Evolutionary conservation across 225 moss, liverwort and hornwort species (phyloP).

Genomic region (Ulota crispa): DNA sequence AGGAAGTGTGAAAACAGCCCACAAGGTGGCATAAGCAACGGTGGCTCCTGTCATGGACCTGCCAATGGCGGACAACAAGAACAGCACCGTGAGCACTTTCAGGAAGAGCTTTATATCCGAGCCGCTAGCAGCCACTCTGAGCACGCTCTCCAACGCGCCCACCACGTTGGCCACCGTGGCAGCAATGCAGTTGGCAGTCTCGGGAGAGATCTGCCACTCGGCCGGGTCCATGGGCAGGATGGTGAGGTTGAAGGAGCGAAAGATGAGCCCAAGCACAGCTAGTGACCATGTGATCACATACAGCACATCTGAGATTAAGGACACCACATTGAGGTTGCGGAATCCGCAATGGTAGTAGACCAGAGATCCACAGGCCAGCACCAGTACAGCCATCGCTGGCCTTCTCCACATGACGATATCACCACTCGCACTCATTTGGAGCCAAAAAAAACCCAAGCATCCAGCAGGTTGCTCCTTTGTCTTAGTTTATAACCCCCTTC

Average conservation of each 20-base stretch:
- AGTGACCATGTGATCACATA: conserved; percentile 76
- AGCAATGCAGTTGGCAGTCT: conserved; percentile 64
- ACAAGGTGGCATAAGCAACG: conserved; percentile 70
- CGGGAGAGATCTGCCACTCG: conserved; percentile 82
- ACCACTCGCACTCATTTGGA: conserved; percentile 44
- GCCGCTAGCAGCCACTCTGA: conserved; percentile 88
- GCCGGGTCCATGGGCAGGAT: conserved; percentile 70
- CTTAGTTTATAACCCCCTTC: conserved; percentile 1
- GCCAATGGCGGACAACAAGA: conserved; percentile 65
- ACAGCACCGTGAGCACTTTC: conserved; percentile 69
- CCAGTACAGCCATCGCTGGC: conserved; percentile 60
- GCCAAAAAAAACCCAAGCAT: neutral
- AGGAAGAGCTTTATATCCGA: conserved; percentile 79
- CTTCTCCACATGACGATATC: conserved; percentile 82
- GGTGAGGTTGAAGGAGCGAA: conserved; percentile 72
- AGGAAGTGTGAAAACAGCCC: conserved; percentile 75
- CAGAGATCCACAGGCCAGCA: conserved; percentile 71
- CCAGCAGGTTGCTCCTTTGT: neutral
- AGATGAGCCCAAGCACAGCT: conserved; percentile 76
- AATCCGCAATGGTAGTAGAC: conserved; percentile 84
- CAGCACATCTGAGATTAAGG: conserved; percentile 76
- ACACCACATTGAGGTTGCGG: conserved; percentile 55
- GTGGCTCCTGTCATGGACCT: conserved; percentile 75
- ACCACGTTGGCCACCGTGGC: conserved; percentile 77
- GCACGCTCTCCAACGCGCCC: conserved; percentile 88